Percentiles rank a stretch among this genome's conserved stretches.
These are phyloP conservation scores for Rhinocladiella mackenziei DNA, from an alignment of 2,329 filamentous ascomycete species.

Conservation along the genomic window DNA sequence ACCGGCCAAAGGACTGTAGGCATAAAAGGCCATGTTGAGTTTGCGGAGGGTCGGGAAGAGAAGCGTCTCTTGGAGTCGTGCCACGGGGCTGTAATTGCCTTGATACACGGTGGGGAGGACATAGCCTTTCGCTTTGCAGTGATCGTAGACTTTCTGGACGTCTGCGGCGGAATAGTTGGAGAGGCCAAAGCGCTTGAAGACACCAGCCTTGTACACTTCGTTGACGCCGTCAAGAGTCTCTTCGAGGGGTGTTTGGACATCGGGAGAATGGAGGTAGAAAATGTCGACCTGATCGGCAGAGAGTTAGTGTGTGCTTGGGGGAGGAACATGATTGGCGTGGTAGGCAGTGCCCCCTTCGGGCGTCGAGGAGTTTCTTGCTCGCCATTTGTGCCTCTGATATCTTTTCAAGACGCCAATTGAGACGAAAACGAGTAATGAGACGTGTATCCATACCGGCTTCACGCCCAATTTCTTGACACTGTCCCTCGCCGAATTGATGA, in stretches of 20 bases:
- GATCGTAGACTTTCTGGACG: slow-evolving; percentile 33
- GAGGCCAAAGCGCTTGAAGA: slow-evolving; percentile 38
- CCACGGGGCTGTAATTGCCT: slow-evolving; percentile 39
- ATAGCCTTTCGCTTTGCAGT: slow-evolving; percentile 36
- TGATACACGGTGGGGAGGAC: slow-evolving; percentile 42
- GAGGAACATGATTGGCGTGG: too few species aligned
- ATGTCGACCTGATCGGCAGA: slow-evolving; percentile 34
- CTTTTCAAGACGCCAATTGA: too few species aligned
- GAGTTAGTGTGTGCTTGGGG: too few species aligned
- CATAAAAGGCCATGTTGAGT: slow-evolving; percentile 33
- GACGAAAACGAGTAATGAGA: too few species aligned
- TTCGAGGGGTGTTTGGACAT: slow-evolving; percentile 35
- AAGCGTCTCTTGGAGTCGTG: slow-evolving; percentile 35
- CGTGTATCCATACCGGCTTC: slow-evolving; percentile 18
- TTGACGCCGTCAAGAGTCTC: slow-evolving; percentile 37
- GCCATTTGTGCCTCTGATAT: too few species aligned
- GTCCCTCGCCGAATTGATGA: slow-evolving; percentile 25
- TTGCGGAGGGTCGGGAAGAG: slow-evolving; percentile 38
- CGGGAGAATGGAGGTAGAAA: slow-evolving; percentile 37
- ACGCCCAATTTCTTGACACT: slow-evolving; percentile 27
- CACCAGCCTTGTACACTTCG: slow-evolving; percentile 33
- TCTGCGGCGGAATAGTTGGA: slow-evolving; percentile 36
- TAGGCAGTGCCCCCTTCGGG: too few species aligned
- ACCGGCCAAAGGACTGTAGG: slow-evolving; percentile 32
- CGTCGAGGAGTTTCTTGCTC: too few species aligned